Evolutionary conservation across 108 stramenopile species (phyloP).

Genomic region (Skeletonema menzelii): DNA sequence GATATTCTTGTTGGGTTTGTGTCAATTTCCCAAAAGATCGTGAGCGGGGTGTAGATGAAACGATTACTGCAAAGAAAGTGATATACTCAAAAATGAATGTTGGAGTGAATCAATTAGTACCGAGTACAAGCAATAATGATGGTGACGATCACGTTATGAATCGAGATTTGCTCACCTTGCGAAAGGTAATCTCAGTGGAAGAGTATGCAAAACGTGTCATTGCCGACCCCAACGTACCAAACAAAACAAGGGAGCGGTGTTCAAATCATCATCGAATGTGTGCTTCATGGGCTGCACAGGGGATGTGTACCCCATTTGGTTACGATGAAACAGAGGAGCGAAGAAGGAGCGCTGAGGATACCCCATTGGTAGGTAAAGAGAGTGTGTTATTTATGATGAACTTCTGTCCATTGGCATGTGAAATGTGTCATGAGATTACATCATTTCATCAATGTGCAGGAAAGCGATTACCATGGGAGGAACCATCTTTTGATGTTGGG

Average conservation of each 20-base stretch:
- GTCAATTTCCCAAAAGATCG: slow-evolving; percentile 25
- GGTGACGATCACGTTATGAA: neutral
- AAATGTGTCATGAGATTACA: slow-evolving; percentile 31
- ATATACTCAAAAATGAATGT: slow-evolving; percentile 2
- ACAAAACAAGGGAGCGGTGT: slow-evolving; percentile 26
- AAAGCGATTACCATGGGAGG: slow-evolving; percentile 14
- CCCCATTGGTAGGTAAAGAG: neutral
- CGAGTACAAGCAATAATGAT: slow-evolving; percentile 2
- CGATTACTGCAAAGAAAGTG: slow-evolving; percentile 18
- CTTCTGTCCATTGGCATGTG: slow-evolving; percentile 50
- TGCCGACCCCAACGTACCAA: slow-evolving; percentile 15
- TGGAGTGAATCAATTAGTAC: slow-evolving; percentile 20
- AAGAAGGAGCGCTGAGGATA: neutral
- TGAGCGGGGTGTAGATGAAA: slow-evolving; percentile 14
- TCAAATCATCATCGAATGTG: slow-evolving; percentile 37
- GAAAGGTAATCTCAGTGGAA: slow-evolving; percentile 19
- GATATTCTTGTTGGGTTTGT: slow-evolving; percentile 36
- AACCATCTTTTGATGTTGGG: slow-evolving; percentile 13
- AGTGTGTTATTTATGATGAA: slow-evolving; percentile 49
- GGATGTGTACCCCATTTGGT: slow-evolving; percentile 16
- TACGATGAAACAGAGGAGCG: neutral
- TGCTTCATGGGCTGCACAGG: slow-evolving; percentile 36
- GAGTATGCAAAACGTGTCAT: slow-evolving; percentile 25
- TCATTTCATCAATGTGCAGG: slow-evolving; percentile 37
- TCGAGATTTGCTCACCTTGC: neutral